Conservation (phyloP, 177 flowering plant species). For the Tripterygium wilfordii region DNA sequence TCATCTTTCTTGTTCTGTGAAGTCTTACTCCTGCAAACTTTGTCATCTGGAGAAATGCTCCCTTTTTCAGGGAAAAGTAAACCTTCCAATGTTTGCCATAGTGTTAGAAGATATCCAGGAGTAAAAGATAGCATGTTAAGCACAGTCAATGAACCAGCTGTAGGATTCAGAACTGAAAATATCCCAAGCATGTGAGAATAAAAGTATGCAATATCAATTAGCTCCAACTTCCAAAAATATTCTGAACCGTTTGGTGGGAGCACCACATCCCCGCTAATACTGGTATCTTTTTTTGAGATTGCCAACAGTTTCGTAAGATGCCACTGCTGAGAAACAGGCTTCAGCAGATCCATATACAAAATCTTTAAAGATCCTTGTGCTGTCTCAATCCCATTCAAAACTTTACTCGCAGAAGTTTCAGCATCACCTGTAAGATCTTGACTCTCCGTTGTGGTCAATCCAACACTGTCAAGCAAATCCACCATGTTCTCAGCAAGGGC, state of each 20-base stretch:
- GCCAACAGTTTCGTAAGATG: conserved; percentile 73
- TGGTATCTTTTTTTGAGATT: conserved; percentile 22
- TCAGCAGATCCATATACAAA: conserved; percentile 50
- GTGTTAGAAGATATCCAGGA: conserved; percentile 65
- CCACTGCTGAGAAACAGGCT: conserved; percentile 82
- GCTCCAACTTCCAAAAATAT: conserved; percentile 24
- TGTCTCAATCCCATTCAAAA: conserved; percentile 17
- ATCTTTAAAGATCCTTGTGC: conserved; percentile 24
- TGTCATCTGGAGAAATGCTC: conserved; percentile 9
- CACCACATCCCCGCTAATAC: conserved; percentile 5
- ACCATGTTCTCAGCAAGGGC: conserved; percentile 56
- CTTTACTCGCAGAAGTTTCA: conserved; percentile 20
- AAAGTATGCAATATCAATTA: conserved; percentile 60
- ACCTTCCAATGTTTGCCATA: conserved; percentile 66
- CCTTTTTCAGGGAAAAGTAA: conserved; percentile 34
- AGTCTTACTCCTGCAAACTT: conserved; percentile 13
- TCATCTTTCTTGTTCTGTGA: conserved; percentile 20
- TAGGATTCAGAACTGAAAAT: conserved; percentile 56
- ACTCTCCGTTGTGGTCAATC: conserved; percentile 27
- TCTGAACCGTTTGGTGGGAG: conserved; percentile 8
- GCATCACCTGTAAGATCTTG: conserved; percentile 13
- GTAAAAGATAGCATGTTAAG: conserved; percentile 91
- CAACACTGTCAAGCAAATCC: conserved; percentile 37
- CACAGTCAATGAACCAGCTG: conserved; percentile 57
- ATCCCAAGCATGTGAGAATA: conserved; percentile 75